A percentile compares a stretch with the other conserved stretches of the same genome.
These are phyloP conservation scores for Lactifluus rugatus DNA, from an alignment of 768 basidiomycete genomes.

Conservation along the genomic window DNA sequence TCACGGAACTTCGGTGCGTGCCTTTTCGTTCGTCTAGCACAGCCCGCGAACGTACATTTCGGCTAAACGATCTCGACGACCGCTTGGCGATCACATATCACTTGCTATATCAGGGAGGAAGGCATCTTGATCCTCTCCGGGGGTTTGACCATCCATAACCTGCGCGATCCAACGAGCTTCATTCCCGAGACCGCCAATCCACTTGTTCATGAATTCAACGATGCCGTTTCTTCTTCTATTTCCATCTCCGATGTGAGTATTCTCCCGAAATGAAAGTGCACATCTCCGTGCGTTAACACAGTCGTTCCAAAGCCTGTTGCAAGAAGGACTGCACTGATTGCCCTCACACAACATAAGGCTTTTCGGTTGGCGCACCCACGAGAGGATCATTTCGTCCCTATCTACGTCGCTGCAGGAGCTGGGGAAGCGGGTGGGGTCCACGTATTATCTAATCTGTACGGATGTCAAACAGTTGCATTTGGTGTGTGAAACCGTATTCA, in stretches of 20 bases:
- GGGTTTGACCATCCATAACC: slow-evolving; percentile 59
- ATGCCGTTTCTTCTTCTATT: slow-evolving; percentile 50
- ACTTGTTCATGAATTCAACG: slow-evolving; percentile 46
- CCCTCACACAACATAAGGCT: slow-evolving; percentile 45
- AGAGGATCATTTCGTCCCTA: slow-evolving; percentile 72
- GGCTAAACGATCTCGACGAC: no score
- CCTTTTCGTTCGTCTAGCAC: slow-evolving; percentile 7
- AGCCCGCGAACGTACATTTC: no score
- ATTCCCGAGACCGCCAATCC: slow-evolving; percentile 38
- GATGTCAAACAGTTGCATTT: slow-evolving; percentile 58
- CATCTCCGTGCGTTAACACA: not conserved
- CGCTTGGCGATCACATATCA: no score
- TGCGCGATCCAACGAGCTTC: slow-evolving; percentile 45
- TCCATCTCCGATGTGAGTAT: slow-evolving; percentile 38
- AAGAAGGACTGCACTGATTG: slow-evolving; percentile 46
- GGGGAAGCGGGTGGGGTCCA: slow-evolving; percentile 45
- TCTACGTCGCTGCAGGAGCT: slow-evolving; percentile 70
- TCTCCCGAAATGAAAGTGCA: not conserved
- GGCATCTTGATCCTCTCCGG: slow-evolving; percentile 62
- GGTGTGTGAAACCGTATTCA: slow-evolving; percentile 31
- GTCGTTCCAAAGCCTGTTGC: slow-evolving; percentile 31
- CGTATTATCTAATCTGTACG: slow-evolving; percentile 45
- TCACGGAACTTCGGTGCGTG: slow-evolving; percentile 45
- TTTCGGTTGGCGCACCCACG: slow-evolving; percentile 66
- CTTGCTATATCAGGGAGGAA: slow-evolving; percentile 47